A percentile compares a stretch with the other conserved stretches of the same genome.
phyloP scores from a whole-genome alignment of 1,139 yeast genomes.

The Taphrina betulina region DNA sequence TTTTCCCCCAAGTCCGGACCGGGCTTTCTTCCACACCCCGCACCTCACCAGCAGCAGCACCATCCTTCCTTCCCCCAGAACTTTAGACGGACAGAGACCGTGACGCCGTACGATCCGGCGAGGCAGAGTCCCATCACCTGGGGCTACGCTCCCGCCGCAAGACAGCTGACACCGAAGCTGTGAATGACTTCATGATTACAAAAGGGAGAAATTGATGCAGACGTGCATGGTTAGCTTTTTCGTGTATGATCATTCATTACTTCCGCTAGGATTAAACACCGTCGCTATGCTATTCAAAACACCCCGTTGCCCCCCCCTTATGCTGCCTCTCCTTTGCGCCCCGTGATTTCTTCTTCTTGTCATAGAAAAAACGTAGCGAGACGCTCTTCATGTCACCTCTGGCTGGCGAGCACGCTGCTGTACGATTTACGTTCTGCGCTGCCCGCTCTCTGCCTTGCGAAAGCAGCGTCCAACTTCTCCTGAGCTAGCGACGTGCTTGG shows the following conservation, averaged over 20 bases:
- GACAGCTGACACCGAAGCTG: not conserved
- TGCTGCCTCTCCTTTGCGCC: no score
- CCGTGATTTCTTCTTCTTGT: no score
- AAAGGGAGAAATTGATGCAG: not conserved
- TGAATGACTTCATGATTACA: not conserved
- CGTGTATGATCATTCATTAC: not conserved
- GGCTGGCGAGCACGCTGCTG: not conserved
- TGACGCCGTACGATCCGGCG: conserved; percentile 5
- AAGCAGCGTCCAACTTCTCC: conserved; percentile 6
- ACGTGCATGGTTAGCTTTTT: not conserved
- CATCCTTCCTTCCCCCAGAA: not conserved
- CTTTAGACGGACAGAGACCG: not conserved
- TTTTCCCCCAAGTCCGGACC: no score
- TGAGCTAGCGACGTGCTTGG: not conserved
- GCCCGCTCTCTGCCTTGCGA: not conserved
- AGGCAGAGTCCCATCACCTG: conserved; percentile 13
- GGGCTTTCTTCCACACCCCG: no score
- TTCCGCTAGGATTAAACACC: not conserved
- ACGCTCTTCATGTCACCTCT: not conserved
- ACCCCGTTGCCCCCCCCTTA: not conserved
- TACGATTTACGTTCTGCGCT: not conserved
- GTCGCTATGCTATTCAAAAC: not conserved
- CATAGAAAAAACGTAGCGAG: no score
- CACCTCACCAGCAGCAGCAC: no score
- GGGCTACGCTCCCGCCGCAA: not conserved